Percentiles rank a stretch among this genome's conserved stretches.
These are phyloP conservation scores for Solanum verrucosum DNA, from an alignment of 257 asterid genomes.

Conservation along the genomic window DNA sequence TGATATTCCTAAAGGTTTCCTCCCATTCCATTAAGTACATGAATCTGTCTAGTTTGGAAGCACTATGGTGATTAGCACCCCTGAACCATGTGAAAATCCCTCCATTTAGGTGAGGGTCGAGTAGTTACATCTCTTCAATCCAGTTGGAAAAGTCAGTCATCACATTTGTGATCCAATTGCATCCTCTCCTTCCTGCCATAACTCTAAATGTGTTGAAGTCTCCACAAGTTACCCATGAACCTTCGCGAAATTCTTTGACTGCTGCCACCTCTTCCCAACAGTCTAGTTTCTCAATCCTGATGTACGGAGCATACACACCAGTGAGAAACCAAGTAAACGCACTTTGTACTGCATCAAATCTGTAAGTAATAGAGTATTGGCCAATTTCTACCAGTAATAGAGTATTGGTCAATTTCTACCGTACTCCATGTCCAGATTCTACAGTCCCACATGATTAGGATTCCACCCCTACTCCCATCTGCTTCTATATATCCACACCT, in stretches of 20 bases:
- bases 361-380: not conserved
- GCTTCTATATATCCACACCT: not conserved
- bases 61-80: not conserved
- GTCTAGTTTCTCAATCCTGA: not conserved
- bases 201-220: not conserved
- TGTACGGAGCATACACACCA: not conserved
- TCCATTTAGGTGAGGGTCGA: not conserved
- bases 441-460: not conserved
- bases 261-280: not conserved
- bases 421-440: not conserved
- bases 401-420: not conserved
- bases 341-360: not conserved
- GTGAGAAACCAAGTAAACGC: not conserved
- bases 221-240: not conserved
- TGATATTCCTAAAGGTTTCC: not conserved
- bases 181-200: not conserved
- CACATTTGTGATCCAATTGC: not conserved
- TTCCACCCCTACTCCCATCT: not conserved
- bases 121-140: not conserved
- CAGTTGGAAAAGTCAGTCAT: not conserved
- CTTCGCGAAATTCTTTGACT: not conserved
- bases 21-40: not conserved
- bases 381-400: too few species aligned
- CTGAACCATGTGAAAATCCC: not conserved
- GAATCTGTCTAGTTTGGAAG: not conserved